Conservation (phyloP, 23 red algal species). For the Cyanidium caldarium region DNA sequence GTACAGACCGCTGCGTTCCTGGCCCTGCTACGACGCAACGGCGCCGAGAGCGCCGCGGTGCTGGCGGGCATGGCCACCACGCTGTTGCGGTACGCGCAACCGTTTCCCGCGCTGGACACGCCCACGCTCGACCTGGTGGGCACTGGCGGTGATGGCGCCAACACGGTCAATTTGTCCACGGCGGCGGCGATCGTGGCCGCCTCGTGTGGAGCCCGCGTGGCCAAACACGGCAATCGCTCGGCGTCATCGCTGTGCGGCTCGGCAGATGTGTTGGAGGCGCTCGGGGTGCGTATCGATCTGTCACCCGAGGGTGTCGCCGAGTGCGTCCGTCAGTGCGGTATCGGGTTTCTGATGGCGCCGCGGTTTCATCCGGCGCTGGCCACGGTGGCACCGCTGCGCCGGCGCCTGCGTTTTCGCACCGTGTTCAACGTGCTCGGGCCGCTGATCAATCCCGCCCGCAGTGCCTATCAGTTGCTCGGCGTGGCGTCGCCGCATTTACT, state of each 20-base stretch:
- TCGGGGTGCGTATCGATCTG: slow-evolving; percentile 34
- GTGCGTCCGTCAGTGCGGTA: slow-evolving; percentile 60
- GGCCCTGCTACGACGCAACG: slow-evolving; percentile 48
- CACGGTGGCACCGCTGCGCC: slow-evolving; percentile 36
- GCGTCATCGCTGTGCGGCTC: slow-evolving; percentile 56
- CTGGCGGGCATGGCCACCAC: slow-evolving; percentile 48
- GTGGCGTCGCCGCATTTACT: slow-evolving; percentile 35
- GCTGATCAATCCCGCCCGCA: slow-evolving; percentile 57
- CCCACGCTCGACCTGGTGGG: slow-evolving; percentile 67
- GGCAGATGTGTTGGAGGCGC: slow-evolving; percentile 48
- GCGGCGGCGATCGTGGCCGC: slow-evolving; percentile 68
- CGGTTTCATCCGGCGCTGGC: slow-evolving; percentile 63
- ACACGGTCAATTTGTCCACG: slow-evolving; percentile 89
- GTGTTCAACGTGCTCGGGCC: slow-evolving; percentile 83
- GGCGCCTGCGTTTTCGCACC: slow-evolving; percentile 50
- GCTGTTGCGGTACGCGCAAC: slow-evolving; percentile 29
- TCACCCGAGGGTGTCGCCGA: slow-evolving; percentile 29
- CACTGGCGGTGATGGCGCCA: slow-evolving; percentile 77
- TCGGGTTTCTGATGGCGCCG: slow-evolving; percentile 89
- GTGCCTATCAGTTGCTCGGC: slow-evolving; percentile 49
- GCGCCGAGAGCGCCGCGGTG: slow-evolving; percentile 53
- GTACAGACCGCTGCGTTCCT: slow-evolving; percentile 62
- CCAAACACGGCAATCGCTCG: slow-evolving; percentile 86
- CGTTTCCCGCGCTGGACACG: slow-evolving; percentile 5
- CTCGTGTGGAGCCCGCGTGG: slow-evolving; percentile 62